Base-by-base conservation (phyloP, 257 asterid genomes). In the Primulina huaijiensis region DNA sequence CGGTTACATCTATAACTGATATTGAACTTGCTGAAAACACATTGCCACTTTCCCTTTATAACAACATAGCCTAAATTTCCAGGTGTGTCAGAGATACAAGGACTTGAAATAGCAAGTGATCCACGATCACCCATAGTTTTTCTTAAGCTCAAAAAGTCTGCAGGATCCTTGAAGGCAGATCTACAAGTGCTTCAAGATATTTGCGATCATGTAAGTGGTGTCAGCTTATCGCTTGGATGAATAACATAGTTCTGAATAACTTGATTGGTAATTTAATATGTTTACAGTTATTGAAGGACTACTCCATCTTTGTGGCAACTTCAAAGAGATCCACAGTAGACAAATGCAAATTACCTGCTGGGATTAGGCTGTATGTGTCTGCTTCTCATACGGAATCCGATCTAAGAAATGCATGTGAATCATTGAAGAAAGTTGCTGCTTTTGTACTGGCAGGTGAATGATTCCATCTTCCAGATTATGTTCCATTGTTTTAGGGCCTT, bases 111-210 rank as follows among this genome's bases (percentile, higher is more conserved):
- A 71, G 78, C 65, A 29, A 91, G 97, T 56, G 85, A 86, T 80
- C 84, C 87, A 57, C 81, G 77, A 65, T 91, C 97, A 27, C 97
- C 97, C 31, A 77, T 91, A 62, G 86, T 87, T 57, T 91, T 77
- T 75, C 87, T 89, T 60, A 77, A 63, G 70, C 84, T 91, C 46
- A 82, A 81, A 82, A 85, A 80, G 68, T 76, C 90, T 34, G 72
- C 81, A n/a, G 98, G 98, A 59, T 88, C 89, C 61, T 60, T 46
- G 23, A 84, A 87, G 82, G 84, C 80, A 43, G 95, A 91, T 77
- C 87, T 89, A 77, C 88, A 80, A 76, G 70, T 84, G 79, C 92
- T 91, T 33, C 86, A 90, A 71, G 90, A 88, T 75, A 78, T 88
- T 40, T 84, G 90, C 29, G 70, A 90, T 52, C 78, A 56, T 20